A percentile compares a stretch with the other conserved stretches of the same genome.
phyloP scores from a whole-genome alignment of 306 rosid species.

The Elaeagnus macrophylla region DNA sequence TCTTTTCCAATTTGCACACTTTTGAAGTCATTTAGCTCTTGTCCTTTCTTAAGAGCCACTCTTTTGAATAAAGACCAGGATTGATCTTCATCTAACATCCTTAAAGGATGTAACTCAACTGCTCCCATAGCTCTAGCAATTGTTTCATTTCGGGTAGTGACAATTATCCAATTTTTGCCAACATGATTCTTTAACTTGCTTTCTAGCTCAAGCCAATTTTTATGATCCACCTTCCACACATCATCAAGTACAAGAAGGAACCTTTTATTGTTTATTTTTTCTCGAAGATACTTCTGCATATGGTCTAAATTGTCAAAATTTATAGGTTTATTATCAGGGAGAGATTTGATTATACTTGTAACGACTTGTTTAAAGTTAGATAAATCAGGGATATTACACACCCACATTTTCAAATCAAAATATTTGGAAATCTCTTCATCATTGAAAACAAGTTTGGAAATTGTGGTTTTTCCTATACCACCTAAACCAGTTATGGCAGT shows the following conservation, averaged over 20 bases:
- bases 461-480: constrained; percentile 2
- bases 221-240: too few species aligned
- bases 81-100: not conserved
- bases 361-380: not conserved
- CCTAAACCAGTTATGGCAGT: constrained; percentile 4
- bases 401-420: not conserved
- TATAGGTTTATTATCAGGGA: too few species aligned
- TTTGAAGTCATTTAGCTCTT: not conserved
- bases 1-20: not conserved
- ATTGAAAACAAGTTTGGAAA: not conserved
- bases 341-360: too few species aligned
- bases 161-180: not conserved
- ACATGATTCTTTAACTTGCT: not conserved
- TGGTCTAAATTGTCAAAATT: too few species aligned
- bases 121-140: not conserved
- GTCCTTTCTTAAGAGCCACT: too few species aligned
- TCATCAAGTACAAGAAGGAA: not conserved
- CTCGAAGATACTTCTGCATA: not conserved
- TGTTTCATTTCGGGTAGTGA: not conserved
- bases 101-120: not conserved
- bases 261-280: not conserved
- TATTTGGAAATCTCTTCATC: not conserved
- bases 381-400: not conserved
- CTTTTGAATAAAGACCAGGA: not conserved
- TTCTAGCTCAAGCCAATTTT: not conserved